phyloP scores from a whole-genome alignment of 257 asterid species.

The Solanum megistacrolobum region DNA sequence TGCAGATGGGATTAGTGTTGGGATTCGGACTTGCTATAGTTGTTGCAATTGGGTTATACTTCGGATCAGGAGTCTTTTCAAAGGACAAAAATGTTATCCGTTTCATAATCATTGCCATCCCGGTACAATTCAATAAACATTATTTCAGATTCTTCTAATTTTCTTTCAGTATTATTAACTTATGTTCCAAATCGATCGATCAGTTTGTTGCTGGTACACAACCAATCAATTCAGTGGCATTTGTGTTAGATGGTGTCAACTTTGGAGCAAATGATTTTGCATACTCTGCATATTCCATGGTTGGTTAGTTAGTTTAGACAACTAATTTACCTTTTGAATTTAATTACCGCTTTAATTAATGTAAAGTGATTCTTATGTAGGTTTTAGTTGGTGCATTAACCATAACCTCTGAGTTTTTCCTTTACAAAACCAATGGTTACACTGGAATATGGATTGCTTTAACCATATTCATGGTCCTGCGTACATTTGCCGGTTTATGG shows the following conservation, averaged over 20 bases:
- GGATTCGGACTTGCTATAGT: slow-evolving; percentile 63
- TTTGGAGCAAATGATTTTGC: slow-evolving; percentile 89
- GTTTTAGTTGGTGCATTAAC: slow-evolving; percentile 55
- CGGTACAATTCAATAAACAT: slow-evolving; percentile 28
- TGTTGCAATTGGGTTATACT: slow-evolving; percentile 68
- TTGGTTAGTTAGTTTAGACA: slow-evolving; percentile 47
- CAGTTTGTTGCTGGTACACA: slow-evolving; percentile 95
- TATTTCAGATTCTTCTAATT: no score
- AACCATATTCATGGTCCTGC: slow-evolving; percentile 68
- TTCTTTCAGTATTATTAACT: background rate
- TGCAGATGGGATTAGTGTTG: slow-evolving; percentile 82
- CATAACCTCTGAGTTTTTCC: slow-evolving; percentile 57
- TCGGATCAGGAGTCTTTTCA: slow-evolving; percentile 77
- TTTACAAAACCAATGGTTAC: slow-evolving; percentile 55
- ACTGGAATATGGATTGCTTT: slow-evolving; percentile 86
- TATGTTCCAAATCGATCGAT: background rate
- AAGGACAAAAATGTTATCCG: slow-evolving; percentile 53
- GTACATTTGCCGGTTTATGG: slow-evolving; percentile 79
- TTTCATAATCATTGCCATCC: slow-evolving; percentile 53
- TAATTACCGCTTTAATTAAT: background rate
- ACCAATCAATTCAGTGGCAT: slow-evolving; percentile 77
- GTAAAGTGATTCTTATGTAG: slow-evolving; percentile 16
- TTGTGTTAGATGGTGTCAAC: slow-evolving; percentile 81
- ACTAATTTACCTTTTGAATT: background rate
- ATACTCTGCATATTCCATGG: slow-evolving; percentile 91